Conservation (phyloP, 805 yeast species). For the Yueomyces sp. region DNA sequence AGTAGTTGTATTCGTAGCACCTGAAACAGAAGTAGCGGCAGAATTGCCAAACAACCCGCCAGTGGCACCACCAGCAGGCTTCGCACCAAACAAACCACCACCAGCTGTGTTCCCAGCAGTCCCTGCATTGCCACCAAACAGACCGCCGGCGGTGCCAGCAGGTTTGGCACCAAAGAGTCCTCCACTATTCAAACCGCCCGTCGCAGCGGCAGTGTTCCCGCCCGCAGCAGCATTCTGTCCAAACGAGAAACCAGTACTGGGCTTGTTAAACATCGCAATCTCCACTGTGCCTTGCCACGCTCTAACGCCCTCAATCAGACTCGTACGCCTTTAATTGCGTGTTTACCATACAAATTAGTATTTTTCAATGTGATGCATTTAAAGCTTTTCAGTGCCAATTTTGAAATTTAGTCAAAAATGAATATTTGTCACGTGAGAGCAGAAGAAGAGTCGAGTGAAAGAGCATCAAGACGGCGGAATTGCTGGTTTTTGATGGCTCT, state of each 20-base stretch:
- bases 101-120: constrained; percentile 1
- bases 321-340: too few species aligned
- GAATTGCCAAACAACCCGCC: too few species aligned
- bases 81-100: not conserved
- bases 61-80: not conserved
- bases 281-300: too few species aligned
- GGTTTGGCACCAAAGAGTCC: constrained; percentile 2
- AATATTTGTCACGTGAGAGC: too few species aligned
- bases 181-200: constrained; percentile 27
- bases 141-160: constrained; percentile 7
- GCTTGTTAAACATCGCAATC: not conserved
- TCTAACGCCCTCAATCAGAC: too few species aligned
- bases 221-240: constrained; percentile 12
- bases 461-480: too few species aligned
- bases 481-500: too few species aligned
- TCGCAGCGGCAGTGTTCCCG: constrained; percentile 8
- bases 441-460: too few species aligned
- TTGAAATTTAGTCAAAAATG: too few species aligned
- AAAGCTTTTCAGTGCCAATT: too few species aligned
- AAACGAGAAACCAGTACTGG: constrained; percentile 21
- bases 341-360: too few species aligned
- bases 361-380: too few species aligned
- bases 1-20: constrained; percentile 12
- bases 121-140: constrained; percentile 23
- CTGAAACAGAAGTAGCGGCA: not conserved